Evolutionary conservation across 1,284 basidiomycete species (phyloP), one percentile per base, ranked within the genome.

Genomic region (Trichosporon inkin): DNA sequence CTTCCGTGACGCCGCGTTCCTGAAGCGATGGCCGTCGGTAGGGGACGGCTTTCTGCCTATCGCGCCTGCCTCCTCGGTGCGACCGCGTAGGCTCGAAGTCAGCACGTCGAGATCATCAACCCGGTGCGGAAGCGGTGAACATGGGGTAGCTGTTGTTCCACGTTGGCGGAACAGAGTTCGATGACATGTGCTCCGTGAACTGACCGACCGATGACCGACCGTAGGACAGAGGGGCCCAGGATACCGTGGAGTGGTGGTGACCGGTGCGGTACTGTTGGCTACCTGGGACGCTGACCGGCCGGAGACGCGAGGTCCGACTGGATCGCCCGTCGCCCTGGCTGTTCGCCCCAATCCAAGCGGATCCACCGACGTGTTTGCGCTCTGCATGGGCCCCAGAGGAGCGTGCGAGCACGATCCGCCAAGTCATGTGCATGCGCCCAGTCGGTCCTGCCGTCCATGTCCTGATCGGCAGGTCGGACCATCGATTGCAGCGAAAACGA

Each of bases 21-120:
- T 28, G 44, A 28, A 28, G 44, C 44, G 16, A 22, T 13, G 35
- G 32, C 6, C 35, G 7, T 38, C 19, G 19, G 51, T 34, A 37
- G 38, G 52, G 24, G 38, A 37, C 22, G 35, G 47, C 20, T 53
- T 38, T 37, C 54, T 47, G 54, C 54, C 51, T 54, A 34, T 47
- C 53, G 53, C 41, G 28, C 52, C 47, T 41, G 5, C 5, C 28
- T 32, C 28, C 28, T 32, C 28, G 28, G 28, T 32, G 4, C 28
- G 28, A 32, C 28, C 28, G 28, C 28, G 28, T 4, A 32, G 28
- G 28, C 28, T 32, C 28, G n/a, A 32, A 5, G 28, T 32, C 28
- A 32, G 8, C 5, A 8, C 8, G 28, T 32, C 8, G 28, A 32
- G 28, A 32, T 32, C 28, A 32, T 32, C 28, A 32, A 5, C 28